Conservation (phyloP, 192 early-diverging fungal genomes). For the Piromyces sp. region DNA sequence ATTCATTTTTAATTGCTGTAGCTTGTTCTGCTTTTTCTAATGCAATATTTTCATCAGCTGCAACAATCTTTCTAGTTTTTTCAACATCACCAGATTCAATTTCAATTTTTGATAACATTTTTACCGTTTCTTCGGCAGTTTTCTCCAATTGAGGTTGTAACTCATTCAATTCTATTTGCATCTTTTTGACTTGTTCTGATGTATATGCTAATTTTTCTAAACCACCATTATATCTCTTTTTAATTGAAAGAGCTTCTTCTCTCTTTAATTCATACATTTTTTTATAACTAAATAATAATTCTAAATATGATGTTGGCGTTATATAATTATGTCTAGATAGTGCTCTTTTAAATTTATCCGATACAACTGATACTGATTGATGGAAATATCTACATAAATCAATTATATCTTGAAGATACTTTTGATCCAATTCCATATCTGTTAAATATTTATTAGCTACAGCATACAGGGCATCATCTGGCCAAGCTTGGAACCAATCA, state of each 20-base stretch:
- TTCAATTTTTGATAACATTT: slow-evolving; percentile 38
- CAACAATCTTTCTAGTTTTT: slow-evolving; percentile 28
- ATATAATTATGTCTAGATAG: slow-evolving; percentile 41
- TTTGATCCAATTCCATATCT: slow-evolving; percentile 22
- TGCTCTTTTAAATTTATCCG: slow-evolving; percentile 22
- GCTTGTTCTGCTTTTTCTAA: slow-evolving; percentile 31
- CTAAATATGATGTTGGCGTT: slow-evolving; percentile 38
- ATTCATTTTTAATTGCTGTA: slow-evolving; percentile 34
- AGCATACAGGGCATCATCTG: slow-evolving; percentile 40
- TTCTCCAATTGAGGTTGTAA: slow-evolving; percentile 35
- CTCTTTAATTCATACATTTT: slow-evolving; percentile 18
- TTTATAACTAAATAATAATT: slow-evolving; percentile 34
- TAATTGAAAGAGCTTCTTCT: slow-evolving; percentile 26
- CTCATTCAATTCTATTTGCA: slow-evolving; percentile 34
- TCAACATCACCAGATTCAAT: slow-evolving; percentile 42
- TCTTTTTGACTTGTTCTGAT: slow-evolving; percentile 32
- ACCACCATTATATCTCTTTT: slow-evolving; percentile 29
- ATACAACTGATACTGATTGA: slow-evolving; percentile 27
- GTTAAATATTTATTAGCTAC: slow-evolving; percentile 36
- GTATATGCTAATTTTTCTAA: slow-evolving; percentile 40
- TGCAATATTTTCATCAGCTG: slow-evolving; percentile 37
- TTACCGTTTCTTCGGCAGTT: slow-evolving; percentile 40
- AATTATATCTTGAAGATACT: slow-evolving; percentile 5
- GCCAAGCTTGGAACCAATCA: slow-evolving; percentile 51
- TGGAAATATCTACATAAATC: slow-evolving; percentile 35